phyloP scores from a whole-genome alignment of 2,329 filamentous ascomycete species.

The Zopfia rhizophila region DNA sequence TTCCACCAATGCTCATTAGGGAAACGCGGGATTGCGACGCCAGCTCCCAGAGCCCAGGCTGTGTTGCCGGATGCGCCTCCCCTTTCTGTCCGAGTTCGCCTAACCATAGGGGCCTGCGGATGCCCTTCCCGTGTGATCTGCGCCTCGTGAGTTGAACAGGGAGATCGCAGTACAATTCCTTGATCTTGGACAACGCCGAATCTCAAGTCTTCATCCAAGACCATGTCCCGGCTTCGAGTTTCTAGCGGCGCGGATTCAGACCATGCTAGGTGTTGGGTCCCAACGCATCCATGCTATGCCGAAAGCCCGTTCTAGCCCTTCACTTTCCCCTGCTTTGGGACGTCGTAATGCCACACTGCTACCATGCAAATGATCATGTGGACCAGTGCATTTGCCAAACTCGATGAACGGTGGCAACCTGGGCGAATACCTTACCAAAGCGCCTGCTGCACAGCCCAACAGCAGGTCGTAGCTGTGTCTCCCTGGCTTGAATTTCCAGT shows the following conservation, averaged over 20 bases:
- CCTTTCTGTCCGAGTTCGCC: conserved; percentile 1
- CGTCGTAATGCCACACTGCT: conserved; percentile 16
- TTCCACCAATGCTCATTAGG: too few species aligned
- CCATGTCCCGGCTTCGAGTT: neutral
- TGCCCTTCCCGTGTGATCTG: conserved; percentile 4
- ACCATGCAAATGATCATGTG: conserved; percentile 23
- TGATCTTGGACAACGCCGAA: neutral
- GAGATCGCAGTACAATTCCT: neutral
- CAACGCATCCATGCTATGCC: conserved; percentile 14
- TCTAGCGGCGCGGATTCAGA: conserved; percentile 1
- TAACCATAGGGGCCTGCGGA: conserved; percentile 1
- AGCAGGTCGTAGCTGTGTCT: conserved; percentile 15
- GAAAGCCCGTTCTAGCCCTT: conserved; percentile 14
- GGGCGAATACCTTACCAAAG: conserved; percentile 15
- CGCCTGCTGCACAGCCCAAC: conserved; percentile 9
- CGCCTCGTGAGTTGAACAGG: neutral
- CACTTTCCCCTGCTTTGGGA: conserved; percentile 14
- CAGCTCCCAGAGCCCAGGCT: neutral
- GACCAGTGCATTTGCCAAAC: conserved; percentile 20
- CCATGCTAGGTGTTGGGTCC: conserved; percentile 18
- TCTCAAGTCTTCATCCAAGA: neutral
- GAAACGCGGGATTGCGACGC: conserved; percentile 1
- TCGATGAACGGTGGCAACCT: conserved; percentile 10
- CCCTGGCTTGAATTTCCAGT: conserved; percentile 15
- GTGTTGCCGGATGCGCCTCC: conserved; percentile 1